Evolutionary conservation across 495 filamentous ascomycete genomes (phyloP).

Genomic region (Platismatia glauca): DNA sequence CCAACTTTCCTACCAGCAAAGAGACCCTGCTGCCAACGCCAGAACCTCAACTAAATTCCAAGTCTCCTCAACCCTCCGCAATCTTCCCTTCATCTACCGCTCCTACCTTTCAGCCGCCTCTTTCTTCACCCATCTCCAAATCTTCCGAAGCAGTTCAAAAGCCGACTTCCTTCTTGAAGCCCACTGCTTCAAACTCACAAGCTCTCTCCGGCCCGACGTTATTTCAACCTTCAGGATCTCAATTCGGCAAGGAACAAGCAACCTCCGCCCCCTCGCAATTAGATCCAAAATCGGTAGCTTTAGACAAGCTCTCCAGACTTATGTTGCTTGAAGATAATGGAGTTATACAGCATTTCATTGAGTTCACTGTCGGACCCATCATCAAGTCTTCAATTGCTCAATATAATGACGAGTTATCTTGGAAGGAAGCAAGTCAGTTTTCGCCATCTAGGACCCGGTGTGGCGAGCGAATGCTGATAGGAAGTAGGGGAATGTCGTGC

Average conservation of each 20-base stretch:
- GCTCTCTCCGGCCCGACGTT: not conserved
- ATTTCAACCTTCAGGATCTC: not conserved
- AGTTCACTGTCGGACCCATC: slow-evolving; percentile 21
- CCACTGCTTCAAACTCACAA: not conserved
- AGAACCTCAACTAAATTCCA: not conserved
- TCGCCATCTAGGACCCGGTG: not conserved
- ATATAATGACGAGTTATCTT: slow-evolving; percentile 23
- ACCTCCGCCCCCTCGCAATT: not conserved
- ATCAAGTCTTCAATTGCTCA: slow-evolving; percentile 15
- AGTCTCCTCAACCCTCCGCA: not conserved
- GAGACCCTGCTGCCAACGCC: not conserved
- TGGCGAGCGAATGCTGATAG: slow-evolving; percentile 15
- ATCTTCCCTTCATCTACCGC: not conserved
- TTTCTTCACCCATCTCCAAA: not conserved
- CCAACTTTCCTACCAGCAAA: not conserved
- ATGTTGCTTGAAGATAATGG: slow-evolving; percentile 22
- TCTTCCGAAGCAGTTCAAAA: not conserved
- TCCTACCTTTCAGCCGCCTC: not conserved
- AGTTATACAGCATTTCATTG: slow-evolving; percentile 26
- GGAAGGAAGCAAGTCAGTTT: slow-evolving; percentile 24
- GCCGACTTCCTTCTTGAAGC: not conserved
- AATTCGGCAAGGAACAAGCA: not conserved
- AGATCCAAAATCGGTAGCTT: slow-evolving; percentile 6
- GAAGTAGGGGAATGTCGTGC: slow-evolving; percentile 21
- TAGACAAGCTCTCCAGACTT: slow-evolving; percentile 14